Evolutionary conservation across 2,329 filamentous ascomycete genomes (phyloP), one percentile per base, ranked within the genome.

Genomic region (Cladosporium velox): DNA sequence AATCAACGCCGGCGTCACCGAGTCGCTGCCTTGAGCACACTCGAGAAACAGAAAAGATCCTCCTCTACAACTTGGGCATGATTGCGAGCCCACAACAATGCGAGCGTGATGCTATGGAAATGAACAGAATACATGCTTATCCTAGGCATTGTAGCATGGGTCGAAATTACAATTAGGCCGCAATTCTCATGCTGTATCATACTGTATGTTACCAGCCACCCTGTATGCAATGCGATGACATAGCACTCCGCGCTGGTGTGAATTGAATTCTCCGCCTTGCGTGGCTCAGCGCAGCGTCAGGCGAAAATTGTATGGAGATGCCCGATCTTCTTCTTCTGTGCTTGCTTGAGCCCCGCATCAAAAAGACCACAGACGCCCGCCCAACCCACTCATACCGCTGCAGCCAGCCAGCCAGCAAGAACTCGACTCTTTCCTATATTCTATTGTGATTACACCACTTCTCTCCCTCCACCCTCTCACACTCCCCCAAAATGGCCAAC

Each of bases 401-500:
- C 52, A 55, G 28, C 51, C 52, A 30, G 41, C 41, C 30, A 30
- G 41, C 41, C 41, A 55, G 14, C 52, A 55, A 32, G n/a, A 55
- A 30, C 52, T 55, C 52, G 52, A 34, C 30, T 34, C 5, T 14
- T 24, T 18, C 15, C 7, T 44, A 34, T 24, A 3, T 11, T 8
- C 24, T 21, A n/a, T 28, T 14, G 28, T 8, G 4, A 24, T 3
- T 14, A 34, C 10, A 44, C 21, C 26, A 38, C n/a, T 6, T 6
- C 28, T 28, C 15, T 38, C 26, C 21, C 14, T 21, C 44, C 11
- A 12, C 21, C 26, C 60, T n/a, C 47, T 4, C 49, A 54, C 28
- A 41, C 24, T 18, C 24, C 8, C 26, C 18, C 59, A 58, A 15
- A 24, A 74, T 74, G 72, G 70, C 72, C 59, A 72, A 73, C 70